A percentile compares a stretch with the other conserved stretches of the same genome.
These are phyloP conservation scores for Sporobolomyces roseus DNA, from an alignment of 768 basidiomycete genomes.

Conservation along the genomic window DNA sequence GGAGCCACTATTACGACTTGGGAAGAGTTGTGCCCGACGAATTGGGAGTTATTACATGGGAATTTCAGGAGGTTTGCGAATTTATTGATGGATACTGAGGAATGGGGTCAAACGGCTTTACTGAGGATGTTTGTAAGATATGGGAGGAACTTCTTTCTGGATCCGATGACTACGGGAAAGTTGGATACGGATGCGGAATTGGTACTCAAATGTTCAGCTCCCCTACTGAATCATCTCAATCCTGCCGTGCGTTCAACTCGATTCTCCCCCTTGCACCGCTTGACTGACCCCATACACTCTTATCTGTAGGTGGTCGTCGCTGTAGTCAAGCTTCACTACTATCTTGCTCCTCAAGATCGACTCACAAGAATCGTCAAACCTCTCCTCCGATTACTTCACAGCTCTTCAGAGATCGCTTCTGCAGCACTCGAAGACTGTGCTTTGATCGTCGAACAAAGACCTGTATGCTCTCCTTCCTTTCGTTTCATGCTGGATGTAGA, in stretches of 20 bases:
- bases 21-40: slow-evolving; percentile 75
- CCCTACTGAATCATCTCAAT: slow-evolving; percentile 79
- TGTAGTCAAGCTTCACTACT: slow-evolving; percentile 68
- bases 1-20: slow-evolving; percentile 84
- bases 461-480: slow-evolving; percentile 56
- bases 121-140: slow-evolving; percentile 76
- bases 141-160: slow-evolving; percentile 55
- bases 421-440: slow-evolving; percentile 69
- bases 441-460: slow-evolving; percentile 60
- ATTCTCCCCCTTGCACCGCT: not conserved
- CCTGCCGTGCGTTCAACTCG: slow-evolving; percentile 62
- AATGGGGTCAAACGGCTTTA: slow-evolving; percentile 88
- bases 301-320: slow-evolving; percentile 69
- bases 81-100: slow-evolving; percentile 83
- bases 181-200: slow-evolving; percentile 71
- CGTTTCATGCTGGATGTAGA: too few species aligned
- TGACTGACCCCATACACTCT: not conserved
- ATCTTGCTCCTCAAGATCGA: slow-evolving; percentile 61
- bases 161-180: slow-evolving; percentile 27
- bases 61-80: slow-evolving; percentile 81
- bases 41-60: slow-evolving; percentile 74
- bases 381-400: slow-evolving; percentile 66
- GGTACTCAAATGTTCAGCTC: slow-evolving; percentile 65
- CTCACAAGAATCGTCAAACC: slow-evolving; percentile 63
- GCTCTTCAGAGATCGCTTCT: slow-evolving; percentile 68